Percentiles rank a stretch among this genome's conserved stretches.
Evolutionary conservation across 2,329 filamentous ascomycete species (phyloP).

Genomic region (Colletotrichum brevisporum): DNA sequence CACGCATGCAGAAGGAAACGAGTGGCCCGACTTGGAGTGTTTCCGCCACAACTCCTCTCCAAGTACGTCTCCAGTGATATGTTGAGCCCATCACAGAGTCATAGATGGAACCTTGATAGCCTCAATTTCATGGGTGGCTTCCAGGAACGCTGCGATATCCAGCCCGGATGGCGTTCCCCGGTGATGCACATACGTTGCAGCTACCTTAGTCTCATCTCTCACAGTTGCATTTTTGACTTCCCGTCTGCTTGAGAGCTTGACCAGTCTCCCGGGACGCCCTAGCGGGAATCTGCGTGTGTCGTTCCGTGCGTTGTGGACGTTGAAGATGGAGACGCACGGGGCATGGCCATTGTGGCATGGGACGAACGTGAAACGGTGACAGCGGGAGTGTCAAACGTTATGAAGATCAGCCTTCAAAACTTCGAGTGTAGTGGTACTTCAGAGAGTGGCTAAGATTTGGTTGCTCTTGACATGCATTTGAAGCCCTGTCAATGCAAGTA

Average conservation of each 20-base stretch:
- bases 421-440: no score
- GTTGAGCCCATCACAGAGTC: no score
- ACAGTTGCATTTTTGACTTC: constrained; percentile 13
- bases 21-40: neutral
- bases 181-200: neutral
- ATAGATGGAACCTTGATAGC: neutral
- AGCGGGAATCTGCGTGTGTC: neutral
- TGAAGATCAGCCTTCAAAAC: neutral
- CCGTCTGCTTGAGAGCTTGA: neutral
- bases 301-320: neutral
- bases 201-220: neutral
- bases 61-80: neutral
- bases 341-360: neutral
- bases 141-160: neutral
- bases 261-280: neutral
- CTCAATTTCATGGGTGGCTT: neutral
- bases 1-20: no score
- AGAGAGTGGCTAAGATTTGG: no score
- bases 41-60: neutral
- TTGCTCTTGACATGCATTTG: no score
- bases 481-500: no score
- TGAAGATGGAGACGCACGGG: neutral
- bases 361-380: constrained; percentile 6
- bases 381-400: neutral
- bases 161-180: constrained; percentile 8